phyloP scores from a whole-genome alignment of 352 stramenopile species.

The Pythium guiyangense region DNA sequence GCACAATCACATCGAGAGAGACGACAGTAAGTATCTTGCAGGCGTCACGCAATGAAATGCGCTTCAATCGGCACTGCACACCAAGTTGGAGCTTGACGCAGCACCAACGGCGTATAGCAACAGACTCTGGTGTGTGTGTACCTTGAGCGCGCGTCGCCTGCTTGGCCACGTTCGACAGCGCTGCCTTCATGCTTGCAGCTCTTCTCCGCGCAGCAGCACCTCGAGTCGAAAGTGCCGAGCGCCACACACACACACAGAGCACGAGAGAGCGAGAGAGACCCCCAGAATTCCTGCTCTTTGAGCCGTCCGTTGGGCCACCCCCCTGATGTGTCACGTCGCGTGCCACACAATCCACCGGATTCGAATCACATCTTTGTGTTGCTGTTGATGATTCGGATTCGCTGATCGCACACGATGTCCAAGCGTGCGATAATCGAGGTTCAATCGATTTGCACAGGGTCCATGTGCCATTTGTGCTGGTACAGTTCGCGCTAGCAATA shows the following conservation, averaged over 20 bases:
- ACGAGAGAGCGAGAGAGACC: slow-evolving; percentile 2
- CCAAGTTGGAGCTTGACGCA: no score
- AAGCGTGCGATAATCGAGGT: not conserved
- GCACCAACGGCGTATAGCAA: no score
- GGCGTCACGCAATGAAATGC: not conserved
- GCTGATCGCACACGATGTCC: not conserved
- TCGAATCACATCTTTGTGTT: not conserved
- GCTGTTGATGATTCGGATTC: not conserved
- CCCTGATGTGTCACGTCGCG: not conserved
- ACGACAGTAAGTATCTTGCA: not conserved
- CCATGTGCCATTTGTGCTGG: no score
- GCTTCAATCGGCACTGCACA: not conserved
- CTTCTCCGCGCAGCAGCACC: not conserved
- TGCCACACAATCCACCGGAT: not conserved
- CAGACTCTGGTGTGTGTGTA: no score
- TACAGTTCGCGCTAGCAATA: no score
- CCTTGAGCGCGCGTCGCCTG: slow-evolving; percentile 11
- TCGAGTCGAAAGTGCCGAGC: slow-evolving; percentile 11
- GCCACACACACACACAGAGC: slow-evolving; percentile 13
- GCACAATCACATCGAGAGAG: not conserved
- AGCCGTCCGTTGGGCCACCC: slow-evolving; percentile 5
- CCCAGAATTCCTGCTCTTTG: slow-evolving; percentile 11
- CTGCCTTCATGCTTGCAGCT: slow-evolving; percentile 9
- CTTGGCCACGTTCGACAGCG: slow-evolving; percentile 12
- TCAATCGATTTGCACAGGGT: not conserved